Percentiles rank a stretch among this genome's conserved stretches.
These are phyloP conservation scores for Chenopodium formosanum DNA, from an alignment of 148 eudicot genomes.

Conservation along the genomic window DNA sequence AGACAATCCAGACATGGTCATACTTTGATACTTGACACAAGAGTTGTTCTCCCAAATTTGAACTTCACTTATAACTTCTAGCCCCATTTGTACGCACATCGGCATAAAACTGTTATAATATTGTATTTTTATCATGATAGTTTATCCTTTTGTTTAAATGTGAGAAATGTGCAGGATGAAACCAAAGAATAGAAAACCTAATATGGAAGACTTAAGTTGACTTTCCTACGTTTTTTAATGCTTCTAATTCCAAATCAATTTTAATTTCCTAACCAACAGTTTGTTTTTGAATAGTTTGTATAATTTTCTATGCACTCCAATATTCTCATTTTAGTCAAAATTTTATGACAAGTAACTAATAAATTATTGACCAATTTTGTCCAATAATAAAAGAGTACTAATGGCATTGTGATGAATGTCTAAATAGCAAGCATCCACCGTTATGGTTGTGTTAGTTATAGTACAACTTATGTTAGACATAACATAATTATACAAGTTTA, in stretches of 20 bases:
- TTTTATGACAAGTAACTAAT: background rate
- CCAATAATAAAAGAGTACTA: background rate
- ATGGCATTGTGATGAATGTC: background rate
- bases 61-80: background rate
- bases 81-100: background rate
- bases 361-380: background rate
- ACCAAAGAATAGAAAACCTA: too few relatives aligned
- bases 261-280: too few relatives aligned
- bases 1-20: background rate
- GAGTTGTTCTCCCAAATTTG: background rate
- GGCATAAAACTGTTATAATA: background rate
- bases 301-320: background rate
- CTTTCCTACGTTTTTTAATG: background rate
- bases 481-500: too few relatives aligned
- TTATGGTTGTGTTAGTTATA: background rate
- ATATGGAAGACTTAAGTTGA: background rate
- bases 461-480: too few relatives aligned
- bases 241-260: too few relatives aligned
- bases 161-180: too few relatives aligned
- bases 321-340: background rate
- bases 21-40: background rate
- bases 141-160: too few relatives aligned
- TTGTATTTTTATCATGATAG: too few relatives aligned
- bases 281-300: too few relatives aligned
- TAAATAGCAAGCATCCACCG: background rate